Evolutionary conservation across 345 rosid genomes (phyloP), one percentile per base, ranked within the genome.

Genomic region (Brassica nigra): DNA sequence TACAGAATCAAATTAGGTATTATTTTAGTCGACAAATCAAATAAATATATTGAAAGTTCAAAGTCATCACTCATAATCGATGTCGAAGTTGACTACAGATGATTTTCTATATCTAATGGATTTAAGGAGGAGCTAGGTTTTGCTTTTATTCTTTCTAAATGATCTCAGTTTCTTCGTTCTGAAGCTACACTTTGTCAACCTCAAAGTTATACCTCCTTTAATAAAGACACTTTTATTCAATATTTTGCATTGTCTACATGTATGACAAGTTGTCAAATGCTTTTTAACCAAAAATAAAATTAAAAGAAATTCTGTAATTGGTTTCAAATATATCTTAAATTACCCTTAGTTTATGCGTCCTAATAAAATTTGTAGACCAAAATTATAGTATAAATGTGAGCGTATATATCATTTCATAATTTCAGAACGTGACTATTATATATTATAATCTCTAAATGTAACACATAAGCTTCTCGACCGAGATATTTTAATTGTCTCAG

Each of bases 161-260:
- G 74, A 76, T 81, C 31, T 71, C 47, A 76, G 80, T 81, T 81
- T 76, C 83, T 81, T 81, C 83, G 66, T 65, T 71, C 76, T 71
- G 83, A 81, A 81, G 83, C 74, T 81, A 81, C 73, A 81, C 71
- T 76, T 81, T 76, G 83, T 81, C 80, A 81, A 81, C 77, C 83
- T 69, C 75, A 75, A 74, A 80, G 83, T 75, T 68, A 39, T 69
- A 75, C 54, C 58, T 76, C 74, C 68, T 81, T 76, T 76, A 15
- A 12, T 67, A 81, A 81, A 81, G 80, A 76, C 47, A 66, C 77
- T 71, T 79, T 71, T 31, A 64, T 57, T 42, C 44, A 2, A 18
- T 20, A 31, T 58, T 42, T 57, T 65, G 5, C 23, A 16, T 75
- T 29, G 5, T 66, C 58, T 55, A 39, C 66, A 23, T 23, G 6